Evolutionary conservation across 2,329 filamentous ascomycete species (phyloP).

Genomic region (Alternaria metachromatica): DNA sequence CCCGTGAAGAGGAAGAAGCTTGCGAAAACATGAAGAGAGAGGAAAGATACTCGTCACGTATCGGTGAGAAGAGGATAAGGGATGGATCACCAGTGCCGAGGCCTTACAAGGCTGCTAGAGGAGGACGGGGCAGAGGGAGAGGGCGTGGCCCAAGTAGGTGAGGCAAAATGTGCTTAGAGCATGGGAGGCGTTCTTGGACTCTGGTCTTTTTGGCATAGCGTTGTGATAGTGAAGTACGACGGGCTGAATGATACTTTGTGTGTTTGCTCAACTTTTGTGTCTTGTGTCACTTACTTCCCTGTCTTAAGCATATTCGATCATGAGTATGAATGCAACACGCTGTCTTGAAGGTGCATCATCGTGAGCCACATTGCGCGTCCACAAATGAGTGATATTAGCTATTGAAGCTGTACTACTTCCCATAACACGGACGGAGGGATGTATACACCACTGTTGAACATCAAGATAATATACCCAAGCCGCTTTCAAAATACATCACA

Average conservation of each 20-base stretch:
- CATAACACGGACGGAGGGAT: constrained; percentile 1
- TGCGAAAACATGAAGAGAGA: constrained; percentile 1
- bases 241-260: neutral
- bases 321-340: neutral
- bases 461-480: neutral
- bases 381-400: constrained; percentile 8
- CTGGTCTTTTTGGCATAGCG: neutral
- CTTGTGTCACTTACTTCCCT: neutral
- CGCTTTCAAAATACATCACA: neutral
- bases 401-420: neutral
- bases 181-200: neutral
- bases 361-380: neutral
- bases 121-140: neutral
- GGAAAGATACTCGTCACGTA: neutral
- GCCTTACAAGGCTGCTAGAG: constrained; percentile 1
- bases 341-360: neutral
- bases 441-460: neutral
- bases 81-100: neutral
- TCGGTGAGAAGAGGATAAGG: neutral
- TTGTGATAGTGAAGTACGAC: neutral
- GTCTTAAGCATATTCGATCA: neutral
- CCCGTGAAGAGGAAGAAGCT: neutral
- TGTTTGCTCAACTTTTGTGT: neutral
- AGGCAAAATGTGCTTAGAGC: neutral
- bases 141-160: neutral